These are phyloP conservation scores for Sparassis latifolia DNA, from an alignment of 1,284 basidiomycete species.

Conservation along the genomic window DNA sequence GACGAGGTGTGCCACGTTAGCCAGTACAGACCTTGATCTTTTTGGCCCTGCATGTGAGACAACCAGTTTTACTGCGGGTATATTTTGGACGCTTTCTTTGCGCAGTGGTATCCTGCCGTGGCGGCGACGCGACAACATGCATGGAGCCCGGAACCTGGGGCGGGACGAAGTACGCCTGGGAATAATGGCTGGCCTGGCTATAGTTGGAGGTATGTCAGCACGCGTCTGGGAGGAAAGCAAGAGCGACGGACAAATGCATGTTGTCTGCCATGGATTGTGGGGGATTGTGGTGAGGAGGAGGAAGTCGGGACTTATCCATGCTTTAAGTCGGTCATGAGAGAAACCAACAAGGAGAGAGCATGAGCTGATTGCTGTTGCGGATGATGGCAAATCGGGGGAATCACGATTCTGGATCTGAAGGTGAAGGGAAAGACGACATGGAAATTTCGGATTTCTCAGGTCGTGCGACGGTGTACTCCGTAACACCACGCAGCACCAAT, in stretches of 20 bases:
- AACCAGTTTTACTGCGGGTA: constrained; percentile 80
- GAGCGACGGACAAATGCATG: constrained; percentile 49
- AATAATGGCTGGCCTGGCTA: constrained; percentile 28
- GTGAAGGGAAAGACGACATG: constrained; percentile 5
- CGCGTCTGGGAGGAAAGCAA: constrained; percentile 8
- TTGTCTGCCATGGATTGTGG: constrained; percentile 45
- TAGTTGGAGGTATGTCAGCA: background rate
- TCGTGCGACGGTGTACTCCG: background rate
- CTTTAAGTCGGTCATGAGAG: constrained; percentile 20
- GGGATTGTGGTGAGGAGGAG: constrained; percentile 19
- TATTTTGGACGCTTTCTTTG: constrained; percentile 80
- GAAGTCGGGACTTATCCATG: constrained; percentile 15
- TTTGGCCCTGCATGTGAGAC: constrained; percentile 77
- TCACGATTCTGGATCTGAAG: constrained; percentile 7
- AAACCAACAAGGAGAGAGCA: constrained; percentile 8
- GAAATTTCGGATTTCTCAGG: constrained; percentile 4
- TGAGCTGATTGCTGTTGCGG: constrained; percentile 26
- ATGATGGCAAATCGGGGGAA: constrained; percentile 27
- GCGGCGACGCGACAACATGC: constrained; percentile 40
- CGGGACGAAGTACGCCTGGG: constrained; percentile 41
- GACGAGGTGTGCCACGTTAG: background rate
- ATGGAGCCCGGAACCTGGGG: constrained; percentile 33
- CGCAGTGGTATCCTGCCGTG: constrained; percentile 40
- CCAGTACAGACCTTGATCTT: constrained; percentile 70
- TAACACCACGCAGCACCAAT: too few species aligned